These are phyloP conservation scores for Metarhizium robertsii DNA, from an alignment of 2,329 filamentous ascomycete species.

Conservation along the genomic window DNA sequence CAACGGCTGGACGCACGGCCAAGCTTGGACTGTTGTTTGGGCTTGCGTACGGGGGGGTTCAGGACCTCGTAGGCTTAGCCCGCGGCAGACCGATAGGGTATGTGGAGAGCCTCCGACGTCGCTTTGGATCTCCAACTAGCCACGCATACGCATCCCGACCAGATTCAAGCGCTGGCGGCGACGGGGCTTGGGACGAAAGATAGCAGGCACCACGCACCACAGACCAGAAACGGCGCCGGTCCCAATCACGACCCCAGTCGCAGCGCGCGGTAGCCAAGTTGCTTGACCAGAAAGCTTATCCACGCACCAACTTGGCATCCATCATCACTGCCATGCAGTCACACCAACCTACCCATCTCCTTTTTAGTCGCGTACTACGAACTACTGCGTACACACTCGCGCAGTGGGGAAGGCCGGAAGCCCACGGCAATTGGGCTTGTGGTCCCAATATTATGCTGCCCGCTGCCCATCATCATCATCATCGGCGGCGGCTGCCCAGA, in stretches of 20 bases:
- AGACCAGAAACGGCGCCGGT: neutral
- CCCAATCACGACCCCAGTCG: neutral
- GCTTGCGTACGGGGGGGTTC: conserved; percentile 67
- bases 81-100: conserved; percentile 69
- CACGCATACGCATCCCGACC: conserved; percentile 8
- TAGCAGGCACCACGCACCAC: neutral
- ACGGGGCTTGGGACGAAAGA: neutral
- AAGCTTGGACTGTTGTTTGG: conserved; percentile 73
- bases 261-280: neutral
- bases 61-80: conserved; percentile 62
- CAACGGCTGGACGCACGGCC: conserved; percentile 67
- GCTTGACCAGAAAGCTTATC: neutral
- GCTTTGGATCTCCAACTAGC: conserved; percentile 17
- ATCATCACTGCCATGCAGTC: neutral
- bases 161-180: conserved; percentile 2
- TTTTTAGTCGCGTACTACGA: too few relatives aligned
- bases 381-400: neutral
- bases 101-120: conserved; percentile 54
- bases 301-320: neutral
- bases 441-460: too few relatives aligned
- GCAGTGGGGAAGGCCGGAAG: neutral
- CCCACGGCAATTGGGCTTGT: too few relatives aligned
- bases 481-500: too few relatives aligned
- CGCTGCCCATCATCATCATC: too few relatives aligned
- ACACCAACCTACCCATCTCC: neutral